Evolutionary conservation across 1,284 basidiomycete genomes (phyloP).

Genomic region (Fomes fomentarius): DNA sequence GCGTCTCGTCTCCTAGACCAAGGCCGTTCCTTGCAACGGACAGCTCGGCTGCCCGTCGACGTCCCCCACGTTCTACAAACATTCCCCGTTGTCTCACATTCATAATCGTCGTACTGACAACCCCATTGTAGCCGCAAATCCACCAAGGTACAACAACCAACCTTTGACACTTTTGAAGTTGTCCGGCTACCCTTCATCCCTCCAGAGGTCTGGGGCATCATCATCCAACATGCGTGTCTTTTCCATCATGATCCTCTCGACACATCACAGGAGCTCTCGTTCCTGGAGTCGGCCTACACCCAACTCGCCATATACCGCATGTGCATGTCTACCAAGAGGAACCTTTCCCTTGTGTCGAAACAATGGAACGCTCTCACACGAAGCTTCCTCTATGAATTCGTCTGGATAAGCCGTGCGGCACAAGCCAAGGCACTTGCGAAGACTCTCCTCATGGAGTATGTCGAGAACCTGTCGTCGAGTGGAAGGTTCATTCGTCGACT

Average conservation of each 20-base stretch:
- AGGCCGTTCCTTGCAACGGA: neutral
- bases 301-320: constrained; percentile 48
- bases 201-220: constrained; percentile 61
- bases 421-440: constrained; percentile 63
- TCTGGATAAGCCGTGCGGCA: constrained; percentile 63
- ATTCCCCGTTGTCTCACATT: neutral
- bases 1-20: constrained; percentile 1
- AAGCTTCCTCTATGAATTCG: constrained; percentile 62
- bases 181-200: constrained; percentile 48
- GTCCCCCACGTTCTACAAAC: neutral
- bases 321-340: constrained; percentile 51
- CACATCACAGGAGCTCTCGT: constrained; percentile 51
- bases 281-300: constrained; percentile 45
- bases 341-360: constrained; percentile 56
- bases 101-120: neutral
- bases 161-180: neutral
- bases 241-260: constrained; percentile 49
- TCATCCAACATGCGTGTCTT: constrained; percentile 54
- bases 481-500: constrained; percentile 63
- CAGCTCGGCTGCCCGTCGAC: neutral
- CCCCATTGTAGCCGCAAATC: constrained; percentile 13
- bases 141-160: constrained; percentile 7
- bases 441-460: constrained; percentile 52
- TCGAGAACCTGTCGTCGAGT: constrained; percentile 39
- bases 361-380: constrained; percentile 57